Evolutionary conservation across 306 rosid genomes (phyloP).

Genomic region (Quercus agrifolia): DNA sequence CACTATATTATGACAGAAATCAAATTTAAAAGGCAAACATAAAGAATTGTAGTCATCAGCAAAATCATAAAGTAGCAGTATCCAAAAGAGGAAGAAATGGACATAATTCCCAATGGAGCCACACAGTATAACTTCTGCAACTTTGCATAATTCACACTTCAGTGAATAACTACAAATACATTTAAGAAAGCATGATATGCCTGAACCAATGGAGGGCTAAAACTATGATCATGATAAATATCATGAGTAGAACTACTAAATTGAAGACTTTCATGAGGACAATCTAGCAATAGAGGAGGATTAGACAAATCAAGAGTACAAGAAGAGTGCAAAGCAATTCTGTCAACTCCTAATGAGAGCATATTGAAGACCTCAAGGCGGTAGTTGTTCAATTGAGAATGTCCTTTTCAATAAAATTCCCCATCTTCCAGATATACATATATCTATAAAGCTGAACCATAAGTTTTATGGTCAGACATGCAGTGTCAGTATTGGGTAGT

Average conservation of each 20-base stretch:
- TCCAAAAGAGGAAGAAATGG: background rate
- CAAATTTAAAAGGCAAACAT: background rate
- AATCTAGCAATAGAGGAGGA: background rate
- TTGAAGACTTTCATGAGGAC: background rate
- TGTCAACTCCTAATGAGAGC: background rate
- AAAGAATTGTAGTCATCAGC: background rate
- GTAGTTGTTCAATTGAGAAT: background rate
- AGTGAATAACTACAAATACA: background rate
- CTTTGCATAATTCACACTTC: background rate
- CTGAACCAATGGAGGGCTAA: background rate
- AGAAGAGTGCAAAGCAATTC: background rate
- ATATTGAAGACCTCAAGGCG: background rate
- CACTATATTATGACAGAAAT: background rate
- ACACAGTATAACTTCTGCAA: background rate
- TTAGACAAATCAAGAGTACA: background rate
- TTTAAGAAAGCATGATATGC: background rate
- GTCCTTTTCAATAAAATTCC: background rate
- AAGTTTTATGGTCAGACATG: background rate
- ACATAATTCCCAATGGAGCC: background rate
- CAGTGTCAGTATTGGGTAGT: background rate
- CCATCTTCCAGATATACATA: background rate
- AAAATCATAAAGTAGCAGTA: background rate
- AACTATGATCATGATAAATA: background rate
- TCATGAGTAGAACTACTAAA: background rate
- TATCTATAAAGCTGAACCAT: background rate